Base-by-base conservation (phyloP, 495 filamentous ascomycete genomes). In the Aspergillus carlsbadensis region DNA sequence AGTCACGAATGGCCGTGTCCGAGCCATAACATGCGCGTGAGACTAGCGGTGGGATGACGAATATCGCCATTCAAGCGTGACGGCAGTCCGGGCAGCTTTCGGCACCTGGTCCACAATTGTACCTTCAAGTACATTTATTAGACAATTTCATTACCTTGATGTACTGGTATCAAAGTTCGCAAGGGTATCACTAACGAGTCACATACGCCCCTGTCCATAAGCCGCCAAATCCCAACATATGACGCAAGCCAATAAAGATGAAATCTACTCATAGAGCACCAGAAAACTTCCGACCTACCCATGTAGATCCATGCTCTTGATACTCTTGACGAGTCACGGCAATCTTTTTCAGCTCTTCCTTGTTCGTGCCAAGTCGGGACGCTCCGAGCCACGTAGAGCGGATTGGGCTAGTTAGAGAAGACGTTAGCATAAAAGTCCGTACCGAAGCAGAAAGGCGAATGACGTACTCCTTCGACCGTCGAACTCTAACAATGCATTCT, bases 291-390 rank as follows among this genome's bases (percentile, higher is more conserved):
- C 83, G 84, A 33, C 80, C 83, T 20, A 87, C 79, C 91, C 90
- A 97, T 20, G 73, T 79, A 49, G 84, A 84, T 22, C 94, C 94
- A 67, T 90, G 69, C 69, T 99, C 94, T 46, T 90, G 83, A 69
- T 98, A 98, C 65, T 99, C 91, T 54, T 89, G 81, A 57, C 90
- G 88, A 6, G 89, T 92, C 13, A 97, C 88, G 0, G 84, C 81
- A 10, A 91, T 71, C 36, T 75, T 73, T 56, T 82, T 75, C 43
- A 92, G 61, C 36, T 75, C 69, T 35, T 86, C 78, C 52, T 78
- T 79, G 65, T 94, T 84, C 29, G 69, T 80, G 1, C 90, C 92
- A 47, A 96, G 76, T 35, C 81, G 80, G 21, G 87, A 87, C 14
- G 87, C 95, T 15, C 94, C 95, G 2, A 82, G 68, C 94, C 94